Percentiles rank a stretch among this genome's conserved stretches.
phyloP scores from a whole-genome alignment of 1,139 yeast genomes.

The Saccharomyces hybrid region DNA sequence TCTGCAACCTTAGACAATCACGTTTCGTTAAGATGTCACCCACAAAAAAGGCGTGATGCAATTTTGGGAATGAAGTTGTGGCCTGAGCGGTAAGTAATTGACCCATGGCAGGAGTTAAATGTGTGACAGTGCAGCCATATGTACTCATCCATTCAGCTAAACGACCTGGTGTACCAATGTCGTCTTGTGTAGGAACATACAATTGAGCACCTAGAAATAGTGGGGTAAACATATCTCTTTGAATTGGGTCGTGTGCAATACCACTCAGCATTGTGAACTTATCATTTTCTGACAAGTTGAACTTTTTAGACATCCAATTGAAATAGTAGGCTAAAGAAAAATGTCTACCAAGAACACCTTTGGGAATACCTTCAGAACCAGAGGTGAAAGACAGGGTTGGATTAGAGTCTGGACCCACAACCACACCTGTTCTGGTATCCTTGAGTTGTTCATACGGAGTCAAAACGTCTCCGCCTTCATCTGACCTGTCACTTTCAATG shows the following conservation, averaged over 20 bases:
- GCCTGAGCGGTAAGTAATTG: constrained; percentile 96
- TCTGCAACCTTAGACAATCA: constrained; percentile 87
- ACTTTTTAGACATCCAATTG: constrained; percentile 95
- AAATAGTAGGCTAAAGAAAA: constrained; percentile 93
- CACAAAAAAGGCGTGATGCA: constrained; percentile 96
- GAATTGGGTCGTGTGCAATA: constrained; percentile 98
- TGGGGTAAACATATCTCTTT: constrained; percentile 98
- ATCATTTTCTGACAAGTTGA: constrained; percentile 70
- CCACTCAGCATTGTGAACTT: constrained; percentile 96
- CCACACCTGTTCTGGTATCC: constrained; percentile 66
- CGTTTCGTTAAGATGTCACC: constrained; percentile 96
- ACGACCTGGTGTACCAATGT: constrained; percentile 96
- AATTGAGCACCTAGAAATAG: constrained; percentile 89
- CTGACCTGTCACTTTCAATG: constrained; percentile 49
- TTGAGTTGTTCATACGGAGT: constrained; percentile 40
- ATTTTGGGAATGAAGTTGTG: constrained; percentile 71
- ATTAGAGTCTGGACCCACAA: constrained; percentile 95
- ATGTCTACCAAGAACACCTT: constrained; percentile 97
- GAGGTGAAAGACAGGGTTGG: constrained; percentile 96
- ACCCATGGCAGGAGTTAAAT: constrained; percentile 99
- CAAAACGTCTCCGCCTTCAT: constrained; percentile 42
- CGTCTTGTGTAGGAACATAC: constrained; percentile 91
- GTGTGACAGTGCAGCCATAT: constrained; percentile 91
- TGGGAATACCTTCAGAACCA: constrained; percentile 97
- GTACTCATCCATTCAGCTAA: constrained; percentile 96